Base-by-base conservation (phyloP, 1,284 basidiomycete genomes). In the Wolfiporia cocos region DNA sequence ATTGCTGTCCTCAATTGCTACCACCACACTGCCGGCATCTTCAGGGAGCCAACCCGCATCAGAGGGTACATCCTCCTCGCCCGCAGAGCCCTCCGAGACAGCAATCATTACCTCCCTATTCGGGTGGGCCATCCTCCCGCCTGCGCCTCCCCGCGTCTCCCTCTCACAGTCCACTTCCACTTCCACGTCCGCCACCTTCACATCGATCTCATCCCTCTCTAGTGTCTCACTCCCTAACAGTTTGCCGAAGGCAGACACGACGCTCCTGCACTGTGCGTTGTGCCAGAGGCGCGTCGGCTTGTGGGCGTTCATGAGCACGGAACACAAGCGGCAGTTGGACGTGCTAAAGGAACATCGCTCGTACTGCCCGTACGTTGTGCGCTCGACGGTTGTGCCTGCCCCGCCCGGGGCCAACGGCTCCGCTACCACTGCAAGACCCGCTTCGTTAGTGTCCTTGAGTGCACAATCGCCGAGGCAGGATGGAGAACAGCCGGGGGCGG, bases 301-400 rank as follows among this genome's bases (percentile, higher is more conserved):
- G 22, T 90, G 86, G 86, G 74, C 78, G 1, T 87, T 86, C 54
- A 55, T 65, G 12, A 66, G 66, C 5, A 57, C 49, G 2, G 26
- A 37, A 9, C 32, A 34, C n/a, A 67, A 66, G 42, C 65, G 82
- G 37, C 74, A 73, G 23, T 77, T 89, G 43, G 85, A 90, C 56
- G 57, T 88, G 18, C 61, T 87, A 31, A 82, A 79, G 53, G 87
- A 90, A 58, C 86, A 90, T 56, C 72, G 87, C 18, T 78, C 84
- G 3, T 86, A 86, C 51, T 90, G 87, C 52, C 86, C 86, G 17
- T 90, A 86, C 49, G 74, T 86, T 36, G 79, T 82, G 19, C 73
- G 75, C 18, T 85, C 84, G 5, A 86, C 83, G 2, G 55, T 68
- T 3, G 65, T 88, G 9, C 82, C 83, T 3, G n/a, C n/a, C n/a